phyloP scores from a whole-genome alignment of 2,329 filamentous ascomycete genomes.

The Alternaria panax region DNA sequence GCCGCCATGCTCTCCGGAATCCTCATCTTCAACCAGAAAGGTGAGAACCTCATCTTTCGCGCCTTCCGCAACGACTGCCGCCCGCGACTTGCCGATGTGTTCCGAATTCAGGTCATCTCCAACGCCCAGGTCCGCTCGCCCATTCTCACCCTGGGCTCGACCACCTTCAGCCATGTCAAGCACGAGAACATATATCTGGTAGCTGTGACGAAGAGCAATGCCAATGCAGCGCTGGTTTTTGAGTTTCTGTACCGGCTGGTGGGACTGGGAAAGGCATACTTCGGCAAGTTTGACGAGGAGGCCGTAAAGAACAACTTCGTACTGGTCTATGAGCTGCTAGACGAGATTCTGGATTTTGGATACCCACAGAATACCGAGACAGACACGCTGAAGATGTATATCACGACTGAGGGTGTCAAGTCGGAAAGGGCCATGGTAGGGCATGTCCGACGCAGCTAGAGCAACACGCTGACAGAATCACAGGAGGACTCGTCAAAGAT shows the following conservation, averaged over 20 bases:
- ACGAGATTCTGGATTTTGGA: conserved; percentile 98
- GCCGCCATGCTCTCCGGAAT: conserved; percentile 88
- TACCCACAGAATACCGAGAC: conserved; percentile 99
- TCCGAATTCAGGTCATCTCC: conserved; percentile 98
- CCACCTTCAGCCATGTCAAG: conserved; percentile 99
- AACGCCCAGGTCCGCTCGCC: conserved; percentile 97
- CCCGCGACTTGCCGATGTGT: conserved; percentile 95
- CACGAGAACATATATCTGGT: conserved; percentile 99
- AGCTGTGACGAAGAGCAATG: conserved; percentile 97
- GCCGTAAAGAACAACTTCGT: conserved; percentile 99
- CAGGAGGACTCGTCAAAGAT: conserved; percentile 93
- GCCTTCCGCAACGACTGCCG: conserved; percentile 99
- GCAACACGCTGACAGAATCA: conserved; percentile 23
- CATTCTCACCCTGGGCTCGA: conserved; percentile 95
- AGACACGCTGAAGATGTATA: conserved; percentile 99
- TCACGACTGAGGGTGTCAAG: conserved; percentile 98
- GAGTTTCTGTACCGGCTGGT: conserved; percentile 96
- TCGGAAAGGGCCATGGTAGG: conserved; percentile 74
- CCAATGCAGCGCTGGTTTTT: conserved; percentile 96
- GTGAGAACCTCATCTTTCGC: conserved; percentile 99
- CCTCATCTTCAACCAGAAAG: conserved; percentile 98
- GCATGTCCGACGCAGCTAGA: neutral
- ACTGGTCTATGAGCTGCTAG: conserved; percentile 93
- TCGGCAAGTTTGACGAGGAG: conserved; percentile 99
- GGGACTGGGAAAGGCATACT: conserved; percentile 90